Percentiles rank a stretch among this genome's conserved stretches.
Conservation (phyloP, 176 grass and related monocot species). For the Thalia dealbata region DNA sequence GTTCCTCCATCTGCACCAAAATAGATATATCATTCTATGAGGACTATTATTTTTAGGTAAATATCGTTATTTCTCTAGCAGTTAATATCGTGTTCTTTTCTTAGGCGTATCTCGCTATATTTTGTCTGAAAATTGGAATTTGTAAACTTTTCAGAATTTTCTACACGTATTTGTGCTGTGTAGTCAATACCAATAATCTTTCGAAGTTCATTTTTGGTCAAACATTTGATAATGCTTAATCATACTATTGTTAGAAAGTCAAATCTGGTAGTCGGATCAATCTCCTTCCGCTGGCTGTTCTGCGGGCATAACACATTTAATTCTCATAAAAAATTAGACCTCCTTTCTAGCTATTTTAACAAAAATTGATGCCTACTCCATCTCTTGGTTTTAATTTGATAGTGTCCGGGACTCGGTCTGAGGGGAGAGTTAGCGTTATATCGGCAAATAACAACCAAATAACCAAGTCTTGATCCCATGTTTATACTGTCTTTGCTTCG, state of each 20-base stretch:
- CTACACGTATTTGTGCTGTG: background rate
- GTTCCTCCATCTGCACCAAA: background rate
- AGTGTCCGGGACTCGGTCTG: no score
- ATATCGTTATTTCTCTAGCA: background rate
- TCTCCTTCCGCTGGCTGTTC: background rate
- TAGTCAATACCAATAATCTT: background rate
- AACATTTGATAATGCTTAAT: background rate
- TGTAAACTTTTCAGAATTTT: background rate
- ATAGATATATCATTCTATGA: background rate
- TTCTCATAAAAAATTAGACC: background rate
- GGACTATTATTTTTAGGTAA: background rate
- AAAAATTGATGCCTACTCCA: background rate
- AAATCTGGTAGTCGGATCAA: background rate
- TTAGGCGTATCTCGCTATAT: background rate
- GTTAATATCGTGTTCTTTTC: background rate
- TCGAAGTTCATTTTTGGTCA: background rate
- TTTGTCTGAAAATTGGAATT: background rate
- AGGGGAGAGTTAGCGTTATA: no score
- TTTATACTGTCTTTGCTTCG: background rate
- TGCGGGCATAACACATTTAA: background rate
- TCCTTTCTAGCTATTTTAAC: background rate
- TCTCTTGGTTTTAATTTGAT: background rate
- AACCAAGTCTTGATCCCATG: background rate
- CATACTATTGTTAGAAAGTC: background rate
- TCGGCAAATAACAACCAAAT: background rate